Conservation (phyloP, 139 green algal genomes). For the Dunaliella sp. region DNA sequence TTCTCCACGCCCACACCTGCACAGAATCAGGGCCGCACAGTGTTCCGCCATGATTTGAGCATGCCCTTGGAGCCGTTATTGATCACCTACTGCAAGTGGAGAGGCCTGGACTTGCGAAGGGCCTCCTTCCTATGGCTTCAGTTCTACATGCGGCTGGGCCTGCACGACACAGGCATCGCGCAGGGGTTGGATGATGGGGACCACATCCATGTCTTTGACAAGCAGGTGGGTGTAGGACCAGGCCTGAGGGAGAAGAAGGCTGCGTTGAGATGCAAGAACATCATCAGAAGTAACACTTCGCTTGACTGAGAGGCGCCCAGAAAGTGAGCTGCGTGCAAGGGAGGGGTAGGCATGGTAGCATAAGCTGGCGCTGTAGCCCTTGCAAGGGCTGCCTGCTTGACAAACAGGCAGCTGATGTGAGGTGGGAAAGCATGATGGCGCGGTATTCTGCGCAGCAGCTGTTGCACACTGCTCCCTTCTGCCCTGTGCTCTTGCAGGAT, state of each 20-base stretch:
- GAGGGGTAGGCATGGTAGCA: no score
- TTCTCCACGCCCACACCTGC: background rate
- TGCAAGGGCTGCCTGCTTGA: no score
- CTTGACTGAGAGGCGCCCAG: no score
- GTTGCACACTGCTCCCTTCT: background rate
- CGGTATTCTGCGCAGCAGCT: no score
- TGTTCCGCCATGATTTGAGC: slow-evolving; percentile 39
- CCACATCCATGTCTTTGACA: slow-evolving; percentile 35
- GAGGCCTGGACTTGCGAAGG: slow-evolving; percentile 24
- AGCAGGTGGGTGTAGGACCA: slow-evolving; percentile 32
- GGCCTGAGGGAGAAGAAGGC: background rate
- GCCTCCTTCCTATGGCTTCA: slow-evolving; percentile 41
- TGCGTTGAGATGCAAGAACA: background rate
- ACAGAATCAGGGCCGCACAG: slow-evolving; percentile 26
- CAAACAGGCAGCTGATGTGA: no score
- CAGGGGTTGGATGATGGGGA: slow-evolving; percentile 34
- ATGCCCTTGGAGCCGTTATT: slow-evolving; percentile 34
- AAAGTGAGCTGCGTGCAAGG: no score
- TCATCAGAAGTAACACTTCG: background rate
- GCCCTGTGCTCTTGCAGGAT: slow-evolving; percentile 20
- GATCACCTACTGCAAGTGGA: slow-evolving; percentile 34
- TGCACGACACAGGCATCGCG: slow-evolving; percentile 24
- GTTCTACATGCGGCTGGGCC: slow-evolving; percentile 33
- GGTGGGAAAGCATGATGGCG: no score
- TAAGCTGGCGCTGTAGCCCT: no score